A percentile compares a stretch with the other conserved stretches of the same genome.
Conservation (phyloP, 176 grass and related monocot genomes). For the Lolium multiflorum region DNA sequence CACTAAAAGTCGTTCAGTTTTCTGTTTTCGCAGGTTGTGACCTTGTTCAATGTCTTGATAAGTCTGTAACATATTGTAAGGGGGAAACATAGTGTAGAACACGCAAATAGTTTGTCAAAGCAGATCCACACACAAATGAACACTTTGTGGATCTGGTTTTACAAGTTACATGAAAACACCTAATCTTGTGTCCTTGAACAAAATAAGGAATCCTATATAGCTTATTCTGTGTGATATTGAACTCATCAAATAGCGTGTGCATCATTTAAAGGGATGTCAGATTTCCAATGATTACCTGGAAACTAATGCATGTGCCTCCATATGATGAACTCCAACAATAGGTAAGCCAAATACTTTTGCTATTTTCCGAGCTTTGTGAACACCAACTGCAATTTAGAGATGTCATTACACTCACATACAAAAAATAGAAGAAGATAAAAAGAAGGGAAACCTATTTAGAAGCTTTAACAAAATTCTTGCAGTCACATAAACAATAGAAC, state of each 20-base stretch:
- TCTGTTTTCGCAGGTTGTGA: background rate
- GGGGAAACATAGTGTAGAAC: background rate
- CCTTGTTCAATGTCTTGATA: slow-evolving; percentile 8
- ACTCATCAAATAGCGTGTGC: background rate
- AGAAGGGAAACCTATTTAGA: background rate
- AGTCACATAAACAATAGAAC: slow-evolving; percentile 19
- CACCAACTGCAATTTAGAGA: slow-evolving; percentile 78
- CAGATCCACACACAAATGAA: background rate
- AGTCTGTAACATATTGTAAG: background rate
- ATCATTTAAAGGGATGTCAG: background rate
- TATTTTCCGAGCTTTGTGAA: slow-evolving; percentile 83
- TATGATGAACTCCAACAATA: slow-evolving; percentile 93
- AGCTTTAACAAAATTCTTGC: background rate
- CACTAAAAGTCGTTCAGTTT: background rate
- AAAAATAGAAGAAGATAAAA: background rate
- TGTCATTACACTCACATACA: slow-evolving; percentile 4
- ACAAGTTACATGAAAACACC: background rate
- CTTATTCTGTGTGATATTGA: slow-evolving; percentile 9
- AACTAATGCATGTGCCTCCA: slow-evolving; percentile 97
- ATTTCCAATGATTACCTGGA: slow-evolving; percentile 59
- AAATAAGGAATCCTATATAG: background rate
- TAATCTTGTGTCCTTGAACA: background rate
- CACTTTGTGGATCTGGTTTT: background rate
- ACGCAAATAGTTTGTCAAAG: background rate
- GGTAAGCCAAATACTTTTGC: slow-evolving; percentile 75